Conservation (phyloP, 371 early-diverging fungal species). For the Mortierella sp. region DNA sequence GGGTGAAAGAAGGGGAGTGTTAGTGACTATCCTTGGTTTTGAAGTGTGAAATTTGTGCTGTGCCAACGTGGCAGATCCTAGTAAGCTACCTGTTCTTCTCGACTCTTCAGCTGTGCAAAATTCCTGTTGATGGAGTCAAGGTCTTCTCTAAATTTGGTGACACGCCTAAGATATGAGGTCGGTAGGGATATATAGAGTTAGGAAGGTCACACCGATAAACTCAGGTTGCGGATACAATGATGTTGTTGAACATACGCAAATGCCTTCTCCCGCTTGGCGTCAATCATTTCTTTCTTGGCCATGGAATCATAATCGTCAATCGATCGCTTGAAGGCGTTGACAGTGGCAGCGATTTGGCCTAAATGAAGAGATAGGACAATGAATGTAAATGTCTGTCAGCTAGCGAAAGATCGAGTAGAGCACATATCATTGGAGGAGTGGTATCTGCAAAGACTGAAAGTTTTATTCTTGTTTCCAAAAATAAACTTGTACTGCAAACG, state of each 20-base stretch:
- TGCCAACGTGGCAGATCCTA: neutral
- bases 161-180: slow-evolving; percentile 61
- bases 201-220: neutral
- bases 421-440: neutral
- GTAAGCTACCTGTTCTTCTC: slow-evolving; percentile 59
- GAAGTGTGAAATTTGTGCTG: neutral
- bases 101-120: slow-evolving; percentile 71
- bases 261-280: slow-evolving; percentile 82
- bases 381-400: neutral
- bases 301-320: slow-evolving; percentile 80
- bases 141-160: slow-evolving; percentile 74
- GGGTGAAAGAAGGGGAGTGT: neutral
- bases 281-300: slow-evolving; percentile 80
- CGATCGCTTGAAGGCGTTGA: slow-evolving; percentile 74
- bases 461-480: slow-evolving; percentile 8
- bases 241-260: slow-evolving; percentile 65
- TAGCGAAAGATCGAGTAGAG: slow-evolving; percentile 4
- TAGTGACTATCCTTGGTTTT: neutral
- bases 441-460: neutral
- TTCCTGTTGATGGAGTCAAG: slow-evolving; percentile 64
- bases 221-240: neutral
- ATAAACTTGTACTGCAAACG: slow-evolving; percentile 8
- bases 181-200: neutral
- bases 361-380: neutral
- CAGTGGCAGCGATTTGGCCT: slow-evolving; percentile 81